phyloP scores from a whole-genome alignment of 257 asterid genomes.

The Solanum appendiculatum region DNA sequence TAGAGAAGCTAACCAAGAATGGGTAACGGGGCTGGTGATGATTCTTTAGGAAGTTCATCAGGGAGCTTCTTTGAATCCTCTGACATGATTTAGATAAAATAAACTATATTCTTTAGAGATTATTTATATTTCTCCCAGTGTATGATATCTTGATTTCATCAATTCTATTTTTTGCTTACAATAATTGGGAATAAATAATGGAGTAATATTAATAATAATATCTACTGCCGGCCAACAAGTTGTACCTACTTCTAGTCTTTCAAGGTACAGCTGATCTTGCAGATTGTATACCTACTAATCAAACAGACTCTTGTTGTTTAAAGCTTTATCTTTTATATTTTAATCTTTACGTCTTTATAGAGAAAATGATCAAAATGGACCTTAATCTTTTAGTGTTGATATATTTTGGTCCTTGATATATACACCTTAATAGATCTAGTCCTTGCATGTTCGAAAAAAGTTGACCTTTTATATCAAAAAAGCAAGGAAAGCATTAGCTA shows the following conservation, averaged over 20 bases:
- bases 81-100: background rate
- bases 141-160: background rate
- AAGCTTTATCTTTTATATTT: background rate
- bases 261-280: background rate
- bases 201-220: background rate
- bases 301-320: background rate
- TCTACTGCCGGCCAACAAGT: background rate
- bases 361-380: background rate
- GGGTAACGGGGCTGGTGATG: background rate
- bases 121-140: background rate
- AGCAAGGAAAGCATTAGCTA: background rate
- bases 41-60: background rate
- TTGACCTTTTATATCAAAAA: background rate
- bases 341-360: background rate
- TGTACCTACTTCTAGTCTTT: background rate
- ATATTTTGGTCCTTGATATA: background rate
- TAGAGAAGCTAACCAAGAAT: background rate
- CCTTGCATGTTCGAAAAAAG: background rate
- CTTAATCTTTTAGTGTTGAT: background rate
- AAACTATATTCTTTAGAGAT: background rate
- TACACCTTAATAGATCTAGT: background rate
- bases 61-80: background rate
- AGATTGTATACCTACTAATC: background rate
- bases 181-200: background rate
- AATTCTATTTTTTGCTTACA: background rate